Percentiles rank a stretch among this genome's conserved stretches.
These are phyloP conservation scores for Davidsoniella neocaledoniae DNA, from an alignment of 2,329 filamentous ascomycete species.

Conservation along the genomic window DNA sequence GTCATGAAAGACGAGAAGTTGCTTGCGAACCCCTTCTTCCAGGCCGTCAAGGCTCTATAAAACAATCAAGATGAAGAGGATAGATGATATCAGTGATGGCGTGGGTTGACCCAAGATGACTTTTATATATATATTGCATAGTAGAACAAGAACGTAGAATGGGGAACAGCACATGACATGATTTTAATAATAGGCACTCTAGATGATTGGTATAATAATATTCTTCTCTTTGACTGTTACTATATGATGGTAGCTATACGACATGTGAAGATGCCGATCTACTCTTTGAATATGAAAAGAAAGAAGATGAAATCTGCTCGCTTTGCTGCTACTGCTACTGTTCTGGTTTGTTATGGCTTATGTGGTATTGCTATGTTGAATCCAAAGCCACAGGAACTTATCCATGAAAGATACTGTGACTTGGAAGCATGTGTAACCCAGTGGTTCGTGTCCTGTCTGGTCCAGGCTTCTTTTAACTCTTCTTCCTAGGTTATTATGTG, in stretches of 20 bases:
- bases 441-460: conserved; percentile 9
- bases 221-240: conserved; percentile 7
- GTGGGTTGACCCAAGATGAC: no score
- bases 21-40: conserved; percentile 52
- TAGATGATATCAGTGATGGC: background rate
- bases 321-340: background rate
- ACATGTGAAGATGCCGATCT: background rate
- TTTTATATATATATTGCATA: background rate
- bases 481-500: no score
- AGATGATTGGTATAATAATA: background rate
- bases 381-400: conserved; percentile 1
- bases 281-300: conserved; percentile 1
- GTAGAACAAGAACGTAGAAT: background rate
- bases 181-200: background rate
- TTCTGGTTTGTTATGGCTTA: background rate
- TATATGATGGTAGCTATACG: conserved; percentile 4
- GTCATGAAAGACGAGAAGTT: conserved; percentile 55
- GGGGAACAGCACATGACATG: conserved; percentile 5
- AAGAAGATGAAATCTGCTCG: background rate
- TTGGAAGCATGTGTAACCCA: background rate
- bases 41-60: conserved; percentile 41
- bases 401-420: background rate
- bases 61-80: background rate
- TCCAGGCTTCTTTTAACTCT: conserved; percentile 4
- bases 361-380: background rate